A percentile compares a stretch with the other conserved stretches of the same genome.
Conservation (phyloP, 1,139 yeast species). For the Yamadazyma dendronema region DNA sequence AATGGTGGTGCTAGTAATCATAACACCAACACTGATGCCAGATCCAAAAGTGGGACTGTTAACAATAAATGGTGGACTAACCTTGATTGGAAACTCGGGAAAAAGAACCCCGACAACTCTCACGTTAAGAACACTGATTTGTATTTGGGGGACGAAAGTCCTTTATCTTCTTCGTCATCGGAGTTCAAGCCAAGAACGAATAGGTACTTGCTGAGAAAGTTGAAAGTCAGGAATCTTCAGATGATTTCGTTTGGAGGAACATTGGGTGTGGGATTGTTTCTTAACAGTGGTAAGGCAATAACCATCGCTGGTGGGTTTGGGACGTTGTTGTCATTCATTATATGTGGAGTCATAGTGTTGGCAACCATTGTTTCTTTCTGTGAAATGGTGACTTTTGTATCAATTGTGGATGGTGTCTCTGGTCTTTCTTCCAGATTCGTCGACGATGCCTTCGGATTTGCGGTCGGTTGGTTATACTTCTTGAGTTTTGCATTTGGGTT, state of each 20-base stretch:
- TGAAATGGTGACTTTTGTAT: slow-evolving; percentile 83
- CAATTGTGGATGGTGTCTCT: slow-evolving; percentile 77
- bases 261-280: slow-evolving; percentile 75
- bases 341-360: slow-evolving; percentile 67
- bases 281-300: slow-evolving; percentile 77
- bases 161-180: slow-evolving; percentile 13
- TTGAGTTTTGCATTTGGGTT: slow-evolving; percentile 68
- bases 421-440: slow-evolving; percentile 77
- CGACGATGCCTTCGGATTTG: slow-evolving; percentile 83
- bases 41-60: slow-evolving; percentile 8
- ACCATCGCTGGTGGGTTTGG: slow-evolving; percentile 84
- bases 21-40: slow-evolving; percentile 6
- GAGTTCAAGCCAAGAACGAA: slow-evolving; percentile 8
- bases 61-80: slow-evolving; percentile 14
- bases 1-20: slow-evolving; percentile 4
- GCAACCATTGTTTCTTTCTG: slow-evolving; percentile 75
- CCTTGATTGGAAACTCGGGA: slow-evolving; percentile 13
- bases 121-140: slow-evolving; percentile 12
- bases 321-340: slow-evolving; percentile 63
- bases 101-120: slow-evolving; percentile 7
- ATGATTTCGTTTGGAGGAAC: slow-evolving; percentile 85
- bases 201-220: slow-evolving; percentile 44
- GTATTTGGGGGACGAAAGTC: slow-evolving; percentile 10
- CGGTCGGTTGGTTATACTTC: slow-evolving; percentile 79
- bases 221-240: slow-evolving; percentile 70